Conservation (phyloP, 1,139 yeast species). For the Geotrichum reessii region DNA sequence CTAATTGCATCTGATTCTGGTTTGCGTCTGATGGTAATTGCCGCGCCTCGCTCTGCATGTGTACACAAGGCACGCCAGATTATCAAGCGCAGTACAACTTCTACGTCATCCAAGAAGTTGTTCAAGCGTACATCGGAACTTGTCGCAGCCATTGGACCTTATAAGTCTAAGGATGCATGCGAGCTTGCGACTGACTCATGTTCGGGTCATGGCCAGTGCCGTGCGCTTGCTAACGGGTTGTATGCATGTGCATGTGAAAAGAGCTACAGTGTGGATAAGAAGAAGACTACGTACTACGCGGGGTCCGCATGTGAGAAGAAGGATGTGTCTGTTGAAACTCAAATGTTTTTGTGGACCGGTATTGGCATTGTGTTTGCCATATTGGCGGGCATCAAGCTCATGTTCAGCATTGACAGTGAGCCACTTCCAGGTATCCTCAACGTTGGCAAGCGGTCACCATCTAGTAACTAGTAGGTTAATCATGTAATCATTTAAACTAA, state of each 20-base stretch:
- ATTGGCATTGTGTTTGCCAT: conserved; percentile 45
- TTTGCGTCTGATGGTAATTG: conserved; percentile 23
- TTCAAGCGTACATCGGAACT: conserved; percentile 9
- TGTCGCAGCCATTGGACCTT: conserved; percentile 12
- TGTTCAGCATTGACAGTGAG: conserved; percentile 51
- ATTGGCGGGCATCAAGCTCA: conserved; percentile 50
- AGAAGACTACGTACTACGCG: conserved; percentile 57
- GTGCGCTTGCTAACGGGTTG: conserved; percentile 28
- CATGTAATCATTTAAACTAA: not conserved
- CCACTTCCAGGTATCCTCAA: conserved; percentile 65
- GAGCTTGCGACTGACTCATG: conserved; percentile 50
- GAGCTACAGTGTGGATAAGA: conserved; percentile 43
- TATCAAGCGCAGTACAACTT: conserved; percentile 13
- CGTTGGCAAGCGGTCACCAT: conserved; percentile 42
- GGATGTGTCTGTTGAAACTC: conserved; percentile 59
- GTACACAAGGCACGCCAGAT: conserved; percentile 12
- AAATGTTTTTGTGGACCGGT: conserved; percentile 62
- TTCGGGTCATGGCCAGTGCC: conserved; percentile 59
- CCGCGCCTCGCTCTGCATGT: conserved; percentile 24
- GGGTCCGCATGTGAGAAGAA: conserved; percentile 62
- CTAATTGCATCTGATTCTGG: conserved; percentile 16
- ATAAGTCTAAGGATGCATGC: conserved; percentile 47
- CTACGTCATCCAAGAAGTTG: not conserved
- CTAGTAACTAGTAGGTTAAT: not conserved
- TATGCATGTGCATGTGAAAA: conserved; percentile 58